Evolutionary conservation across 495 filamentous ascomycete genomes (phyloP).

Genomic region (Penicillium dipodomyicola): DNA sequence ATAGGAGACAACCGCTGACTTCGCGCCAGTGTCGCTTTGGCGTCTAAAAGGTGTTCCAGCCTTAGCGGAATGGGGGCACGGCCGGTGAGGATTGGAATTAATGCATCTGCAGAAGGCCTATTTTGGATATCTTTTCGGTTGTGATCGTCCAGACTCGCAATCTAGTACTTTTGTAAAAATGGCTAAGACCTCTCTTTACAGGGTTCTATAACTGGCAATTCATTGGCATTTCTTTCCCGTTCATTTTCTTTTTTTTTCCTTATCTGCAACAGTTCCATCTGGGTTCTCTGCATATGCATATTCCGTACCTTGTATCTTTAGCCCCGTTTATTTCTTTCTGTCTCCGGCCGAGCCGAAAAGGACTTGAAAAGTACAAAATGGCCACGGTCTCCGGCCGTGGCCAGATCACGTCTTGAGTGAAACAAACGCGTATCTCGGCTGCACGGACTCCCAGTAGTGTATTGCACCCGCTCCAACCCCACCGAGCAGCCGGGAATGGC

Average conservation of each 20-base stretch:
- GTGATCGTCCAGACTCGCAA: constrained; percentile 12
- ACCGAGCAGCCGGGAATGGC: constrained; percentile 10
- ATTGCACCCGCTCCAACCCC: constrained; percentile 11
- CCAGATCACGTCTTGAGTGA: constrained; percentile 24
- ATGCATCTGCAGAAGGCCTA: constrained; percentile 14
- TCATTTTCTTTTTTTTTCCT: not conserved
- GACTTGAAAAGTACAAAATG: not conserved
- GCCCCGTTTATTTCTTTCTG: not conserved
- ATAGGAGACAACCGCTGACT: constrained; percentile 10
- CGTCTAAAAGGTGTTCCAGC: constrained; percentile 23
- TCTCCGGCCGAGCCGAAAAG: constrained; percentile 3
- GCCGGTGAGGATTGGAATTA: constrained; percentile 6
- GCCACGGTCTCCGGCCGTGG: constrained; percentile 6
- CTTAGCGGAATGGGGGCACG: constrained; percentile 19
- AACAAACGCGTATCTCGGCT: constrained; percentile 48
- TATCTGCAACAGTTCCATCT: constrained; percentile 6
- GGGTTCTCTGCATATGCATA: constrained; percentile 6
- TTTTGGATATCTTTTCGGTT: constrained; percentile 2
- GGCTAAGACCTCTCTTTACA: constrained; percentile 3
- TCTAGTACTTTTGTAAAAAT: not conserved
- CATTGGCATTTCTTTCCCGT: not conserved
- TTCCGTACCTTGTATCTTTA: not conserved
- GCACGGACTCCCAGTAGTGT: constrained; percentile 30
- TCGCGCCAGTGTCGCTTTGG: constrained; percentile 26
- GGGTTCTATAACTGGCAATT: not conserved